A percentile compares a stretch with the other conserved stretches of the same genome.
These are phyloP conservation scores for Aspergillus udagawae DNA, from an alignment of 2,329 filamentous ascomycete species.

Conservation along the genomic window DNA sequence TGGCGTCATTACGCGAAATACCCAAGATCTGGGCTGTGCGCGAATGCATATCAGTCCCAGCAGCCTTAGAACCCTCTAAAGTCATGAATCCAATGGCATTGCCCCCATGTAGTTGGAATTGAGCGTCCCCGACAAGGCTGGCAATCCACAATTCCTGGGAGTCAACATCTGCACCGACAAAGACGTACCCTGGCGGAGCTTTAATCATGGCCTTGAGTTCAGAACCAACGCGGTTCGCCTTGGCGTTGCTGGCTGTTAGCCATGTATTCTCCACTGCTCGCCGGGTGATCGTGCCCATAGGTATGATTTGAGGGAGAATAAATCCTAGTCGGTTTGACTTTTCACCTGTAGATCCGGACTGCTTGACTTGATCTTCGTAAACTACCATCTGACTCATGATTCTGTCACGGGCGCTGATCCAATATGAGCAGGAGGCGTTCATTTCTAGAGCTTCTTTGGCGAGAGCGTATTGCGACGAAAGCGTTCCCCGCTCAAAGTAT, in stretches of 20 bases:
- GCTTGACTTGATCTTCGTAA: conserved; percentile 62
- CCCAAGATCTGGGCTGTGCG: conserved; percentile 88
- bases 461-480: conserved; percentile 83
- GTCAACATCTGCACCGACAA: conserved; percentile 96
- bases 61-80: conserved; percentile 88
- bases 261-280: conserved; percentile 96
- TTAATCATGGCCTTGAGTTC: conserved; percentile 96
- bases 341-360: conserved; percentile 15
- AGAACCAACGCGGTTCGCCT: conserved; percentile 90
- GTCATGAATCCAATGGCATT: conserved; percentile 99
- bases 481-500: conserved; percentile 84
- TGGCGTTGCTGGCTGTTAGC: conserved; percentile 96
- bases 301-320: conserved; percentile 91
- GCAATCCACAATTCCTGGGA: conserved; percentile 98
- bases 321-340: conserved; percentile 58
- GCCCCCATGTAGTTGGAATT: conserved; percentile 90
- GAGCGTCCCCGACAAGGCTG: conserved; percentile 87
- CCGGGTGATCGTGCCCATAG: conserved; percentile 96
- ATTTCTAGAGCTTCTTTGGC: conserved; percentile 95
- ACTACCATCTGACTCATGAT: conserved; percentile 96
- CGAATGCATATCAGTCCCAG: conserved; percentile 90
- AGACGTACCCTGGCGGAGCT: conserved; percentile 83
- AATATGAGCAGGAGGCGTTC: conserved; percentile 98
- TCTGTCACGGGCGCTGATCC: conserved; percentile 91
- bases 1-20: conserved; percentile 91